Percentiles rank a stretch among this genome's conserved stretches.
Conservation (phyloP, 805 yeast species). For the Kluyveromyces aestuarii region DNA sequence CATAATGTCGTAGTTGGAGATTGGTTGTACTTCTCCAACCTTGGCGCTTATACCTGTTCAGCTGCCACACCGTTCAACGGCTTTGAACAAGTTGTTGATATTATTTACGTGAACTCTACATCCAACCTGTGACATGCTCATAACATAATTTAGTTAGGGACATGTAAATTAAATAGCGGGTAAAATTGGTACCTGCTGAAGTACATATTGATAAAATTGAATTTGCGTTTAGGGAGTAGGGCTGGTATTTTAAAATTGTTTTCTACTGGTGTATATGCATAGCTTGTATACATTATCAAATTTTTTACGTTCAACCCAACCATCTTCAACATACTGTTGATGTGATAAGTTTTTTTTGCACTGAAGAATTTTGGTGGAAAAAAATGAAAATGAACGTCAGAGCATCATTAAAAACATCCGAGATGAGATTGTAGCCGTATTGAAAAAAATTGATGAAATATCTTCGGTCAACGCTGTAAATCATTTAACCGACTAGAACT, state of each 20-base stretch:
- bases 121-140: constrained; percentile 5
- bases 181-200: neutral
- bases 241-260: neutral
- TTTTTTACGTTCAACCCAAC: neutral
- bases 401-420: neutral
- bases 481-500: neutral
- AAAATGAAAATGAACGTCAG: no score
- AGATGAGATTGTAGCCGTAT: neutral
- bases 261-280: neutral
- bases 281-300: neutral
- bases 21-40: constrained; percentile 75
- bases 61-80: constrained; percentile 95
- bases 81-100: constrained; percentile 52
- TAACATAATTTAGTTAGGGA: neutral
- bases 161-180: neutral
- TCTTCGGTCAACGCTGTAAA: no score
- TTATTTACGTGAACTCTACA: constrained; percentile 52
- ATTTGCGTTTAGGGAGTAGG: neutral
- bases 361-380: neutral
- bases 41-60: constrained; percentile 89
- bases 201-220: neutral
- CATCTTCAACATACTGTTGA: no score
- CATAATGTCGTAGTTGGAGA: constrained; percentile 72
- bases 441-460: no score
- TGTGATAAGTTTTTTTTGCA: no score